phyloP scores from a whole-genome alignment of 2,329 filamentous ascomycete species.

The Fusarium illudens region DNA sequence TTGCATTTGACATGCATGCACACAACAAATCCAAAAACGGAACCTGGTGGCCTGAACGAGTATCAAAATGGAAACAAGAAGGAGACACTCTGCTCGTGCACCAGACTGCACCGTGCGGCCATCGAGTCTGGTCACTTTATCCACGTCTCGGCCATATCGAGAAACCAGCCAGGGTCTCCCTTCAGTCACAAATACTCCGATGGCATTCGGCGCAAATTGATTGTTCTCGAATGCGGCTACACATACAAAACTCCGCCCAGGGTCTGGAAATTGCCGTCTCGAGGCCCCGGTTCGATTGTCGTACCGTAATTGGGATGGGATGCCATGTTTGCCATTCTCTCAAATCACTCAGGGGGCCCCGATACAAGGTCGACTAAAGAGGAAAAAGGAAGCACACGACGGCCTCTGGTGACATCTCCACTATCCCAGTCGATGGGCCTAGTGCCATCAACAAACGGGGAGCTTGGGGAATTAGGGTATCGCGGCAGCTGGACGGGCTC shows the following conservation, averaged over 20 bases:
- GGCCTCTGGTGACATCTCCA: neutral
- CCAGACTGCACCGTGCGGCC: constrained; percentile 14
- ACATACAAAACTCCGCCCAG: constrained; percentile 5
- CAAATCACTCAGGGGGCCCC: constrained; percentile 2
- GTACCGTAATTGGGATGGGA: constrained; percentile 13
- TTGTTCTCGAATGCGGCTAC: constrained; percentile 12
- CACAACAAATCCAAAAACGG: neutral
- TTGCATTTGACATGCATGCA: neutral
- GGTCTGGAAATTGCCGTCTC: constrained; percentile 18
- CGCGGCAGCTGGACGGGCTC: neutral
- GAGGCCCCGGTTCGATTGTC: constrained; percentile 7
- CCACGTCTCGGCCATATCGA: neutral
- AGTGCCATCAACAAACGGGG: neutral
- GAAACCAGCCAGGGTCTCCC: neutral
- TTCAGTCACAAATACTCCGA: neutral
- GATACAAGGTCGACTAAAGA: constrained; percentile 6
- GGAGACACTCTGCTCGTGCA: neutral
- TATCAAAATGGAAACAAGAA: constrained; percentile 23
- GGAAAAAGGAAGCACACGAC: constrained; percentile 10
- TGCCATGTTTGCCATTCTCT: constrained; percentile 22
- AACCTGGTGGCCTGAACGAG: constrained; percentile 4
- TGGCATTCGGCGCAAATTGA: constrained; percentile 6
- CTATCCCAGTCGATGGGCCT: neutral
- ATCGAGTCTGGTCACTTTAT: constrained; percentile 7
- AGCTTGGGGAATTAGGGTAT: neutral